Conservation (phyloP, 2,329 filamentous ascomycete genomes). For the Cladosporium austrohemisphaericum region DNA sequence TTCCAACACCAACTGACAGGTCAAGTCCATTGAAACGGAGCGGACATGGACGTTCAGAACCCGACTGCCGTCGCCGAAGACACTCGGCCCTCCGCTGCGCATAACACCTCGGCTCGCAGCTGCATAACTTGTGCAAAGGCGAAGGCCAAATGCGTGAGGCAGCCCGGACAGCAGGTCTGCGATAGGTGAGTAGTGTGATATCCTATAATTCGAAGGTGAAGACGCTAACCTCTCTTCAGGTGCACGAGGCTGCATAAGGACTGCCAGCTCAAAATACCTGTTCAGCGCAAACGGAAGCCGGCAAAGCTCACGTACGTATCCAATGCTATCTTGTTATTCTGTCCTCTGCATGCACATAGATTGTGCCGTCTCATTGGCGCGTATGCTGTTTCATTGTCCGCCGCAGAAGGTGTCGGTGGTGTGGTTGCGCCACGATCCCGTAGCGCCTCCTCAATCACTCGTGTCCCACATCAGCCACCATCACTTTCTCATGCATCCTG, state of each 20-base stretch:
- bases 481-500: too few species aligned
- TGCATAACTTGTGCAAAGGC: constrained; percentile 32
- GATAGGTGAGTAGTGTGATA: constrained; percentile 27
- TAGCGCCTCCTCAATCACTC: background rate
- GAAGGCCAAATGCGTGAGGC: constrained; percentile 33
- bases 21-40: too few species aligned
- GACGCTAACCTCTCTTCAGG: constrained; percentile 16
- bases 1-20: background rate
- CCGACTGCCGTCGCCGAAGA: background rate
- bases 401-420: background rate
- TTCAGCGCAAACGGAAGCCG: constrained; percentile 25
- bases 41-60: constrained; percentile 1
- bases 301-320: constrained; percentile 30
- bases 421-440: background rate
- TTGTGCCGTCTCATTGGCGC: background rate
- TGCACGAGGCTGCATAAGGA: constrained; percentile 32
- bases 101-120: constrained; percentile 1
- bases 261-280: constrained; percentile 28
- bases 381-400: background rate
- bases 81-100: background rate
- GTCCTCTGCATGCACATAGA: too few species aligned
- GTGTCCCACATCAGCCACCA: too few species aligned
- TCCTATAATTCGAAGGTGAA: too few species aligned
- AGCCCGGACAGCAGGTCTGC: constrained; percentile 23
- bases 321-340: background rate